Evolutionary conservation across 495 filamentous ascomycete species (phyloP).

Genomic region (Aspergillus conjunctus): DNA sequence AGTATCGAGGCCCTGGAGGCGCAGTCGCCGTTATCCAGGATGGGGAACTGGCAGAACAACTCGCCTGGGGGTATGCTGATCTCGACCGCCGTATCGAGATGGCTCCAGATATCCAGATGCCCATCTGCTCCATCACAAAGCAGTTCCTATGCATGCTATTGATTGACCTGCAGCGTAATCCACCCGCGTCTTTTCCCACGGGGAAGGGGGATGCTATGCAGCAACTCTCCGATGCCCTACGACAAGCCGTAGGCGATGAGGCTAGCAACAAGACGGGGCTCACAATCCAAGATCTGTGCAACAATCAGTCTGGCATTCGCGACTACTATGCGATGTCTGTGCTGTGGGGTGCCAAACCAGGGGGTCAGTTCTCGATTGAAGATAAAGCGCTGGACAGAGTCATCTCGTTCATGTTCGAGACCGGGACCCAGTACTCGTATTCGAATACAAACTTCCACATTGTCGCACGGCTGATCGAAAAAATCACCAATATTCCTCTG

Average conservation of each 20-base stretch:
- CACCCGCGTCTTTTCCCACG: constrained; percentile 12
- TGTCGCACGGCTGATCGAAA: constrained; percentile 34
- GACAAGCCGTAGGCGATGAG: background rate
- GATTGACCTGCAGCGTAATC: constrained; percentile 30
- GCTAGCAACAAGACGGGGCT: constrained; percentile 6
- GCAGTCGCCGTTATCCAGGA: constrained; percentile 34
- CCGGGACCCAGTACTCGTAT: constrained; percentile 38
- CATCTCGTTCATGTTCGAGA: constrained; percentile 34
- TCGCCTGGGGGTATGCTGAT: constrained; percentile 39
- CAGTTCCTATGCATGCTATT: constrained; percentile 37
- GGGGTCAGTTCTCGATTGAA: constrained; percentile 28
- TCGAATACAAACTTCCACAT: constrained; percentile 38
- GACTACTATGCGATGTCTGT: constrained; percentile 43
- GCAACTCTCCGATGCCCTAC: background rate
- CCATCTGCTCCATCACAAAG: constrained; percentile 43
- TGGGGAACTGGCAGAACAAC: constrained; percentile 31
- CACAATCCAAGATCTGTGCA: constrained; percentile 28
- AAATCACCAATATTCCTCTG: constrained; percentile 28
- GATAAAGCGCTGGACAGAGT: constrained; percentile 28
- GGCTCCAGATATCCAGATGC: constrained; percentile 28
- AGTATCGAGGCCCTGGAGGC: constrained; percentile 32
- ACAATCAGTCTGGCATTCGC: constrained; percentile 40
- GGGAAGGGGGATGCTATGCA: background rate
- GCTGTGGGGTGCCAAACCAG: constrained; percentile 36
- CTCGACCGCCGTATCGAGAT: constrained; percentile 30